Percentiles rank a stretch among this genome's conserved stretches.
Conservation (phyloP, 2,329 filamentous ascomycete species). For the Malbranchea cinnamomea region DNA sequence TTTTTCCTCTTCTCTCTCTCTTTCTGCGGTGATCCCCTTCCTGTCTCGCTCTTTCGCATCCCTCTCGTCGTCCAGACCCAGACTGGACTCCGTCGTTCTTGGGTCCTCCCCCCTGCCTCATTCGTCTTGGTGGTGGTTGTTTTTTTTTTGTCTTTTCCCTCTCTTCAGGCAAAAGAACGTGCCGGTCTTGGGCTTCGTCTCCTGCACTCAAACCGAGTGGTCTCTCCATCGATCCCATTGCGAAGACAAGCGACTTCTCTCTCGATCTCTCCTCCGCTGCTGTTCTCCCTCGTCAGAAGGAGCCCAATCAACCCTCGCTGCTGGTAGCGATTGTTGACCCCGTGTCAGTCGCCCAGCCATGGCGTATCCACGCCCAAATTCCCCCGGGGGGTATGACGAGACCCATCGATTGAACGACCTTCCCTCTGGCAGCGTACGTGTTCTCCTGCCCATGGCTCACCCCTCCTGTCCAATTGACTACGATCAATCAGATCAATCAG, state of each 20-base stretch:
- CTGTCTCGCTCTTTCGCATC: constrained; percentile 9
- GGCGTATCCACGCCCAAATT: constrained; percentile 49
- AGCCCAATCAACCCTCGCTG: constrained; percentile 4
- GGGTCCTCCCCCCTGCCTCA: not conserved
- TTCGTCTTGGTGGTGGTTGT: not conserved
- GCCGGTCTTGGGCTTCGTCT: constrained; percentile 3
- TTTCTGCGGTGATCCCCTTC: constrained; percentile 8
- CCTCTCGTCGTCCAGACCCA: no score
- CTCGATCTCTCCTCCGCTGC: not conserved
- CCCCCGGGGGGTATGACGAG: constrained; percentile 43
- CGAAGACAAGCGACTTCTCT: not conserved
- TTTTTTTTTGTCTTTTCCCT: not conserved
- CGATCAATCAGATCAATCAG: constrained; percentile 1
- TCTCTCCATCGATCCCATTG: not conserved
- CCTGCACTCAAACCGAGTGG: not conserved
- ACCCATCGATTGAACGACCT: constrained; percentile 55
- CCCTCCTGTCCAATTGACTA: constrained; percentile 1
- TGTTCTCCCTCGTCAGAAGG: not conserved
- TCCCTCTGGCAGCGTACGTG: constrained; percentile 43
- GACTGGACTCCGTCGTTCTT: no score
- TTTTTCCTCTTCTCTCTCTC: constrained; percentile 7
- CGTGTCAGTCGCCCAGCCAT: constrained; percentile 25
- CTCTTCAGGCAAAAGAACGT: constrained; percentile 1
- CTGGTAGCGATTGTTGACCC: constrained; percentile 8
- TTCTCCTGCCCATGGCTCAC: not conserved